A percentile compares a stretch with the other conserved stretches of the same genome.
These are phyloP conservation scores for Karstenula rhodostoma DNA, from an alignment of 2,329 filamentous ascomycete genomes.

Conservation along the genomic window DNA sequence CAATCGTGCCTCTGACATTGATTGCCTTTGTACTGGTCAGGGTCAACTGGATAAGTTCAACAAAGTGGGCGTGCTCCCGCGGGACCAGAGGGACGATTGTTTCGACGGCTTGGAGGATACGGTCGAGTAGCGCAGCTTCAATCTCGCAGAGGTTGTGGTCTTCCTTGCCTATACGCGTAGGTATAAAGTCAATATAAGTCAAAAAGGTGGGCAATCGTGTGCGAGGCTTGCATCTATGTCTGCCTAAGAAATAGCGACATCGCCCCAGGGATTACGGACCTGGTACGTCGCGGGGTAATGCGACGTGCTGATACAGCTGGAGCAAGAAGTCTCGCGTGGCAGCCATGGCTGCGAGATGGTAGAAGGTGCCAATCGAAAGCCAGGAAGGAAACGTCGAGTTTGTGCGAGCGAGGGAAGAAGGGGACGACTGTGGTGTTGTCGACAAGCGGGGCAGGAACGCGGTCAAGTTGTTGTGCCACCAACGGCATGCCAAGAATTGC, in stretches of 20 bases:
- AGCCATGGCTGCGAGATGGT: conserved; percentile 26
- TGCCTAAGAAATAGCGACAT: no score
- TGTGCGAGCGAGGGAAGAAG: background rate
- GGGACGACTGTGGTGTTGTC: no score
- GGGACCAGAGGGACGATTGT: conserved; percentile 23
- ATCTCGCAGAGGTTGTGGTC: conserved; percentile 39
- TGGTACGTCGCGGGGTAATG: conserved; percentile 51
- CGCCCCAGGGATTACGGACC: no score
- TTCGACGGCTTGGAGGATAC: conserved; percentile 37
- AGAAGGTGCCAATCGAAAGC: background rate
- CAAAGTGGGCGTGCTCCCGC: conserved; percentile 14
- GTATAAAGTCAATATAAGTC: no score
- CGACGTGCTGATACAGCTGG: conserved; percentile 48
- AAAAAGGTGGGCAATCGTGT: no score
- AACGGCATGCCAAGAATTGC: background rate
- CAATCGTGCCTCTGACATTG: conserved; percentile 34
- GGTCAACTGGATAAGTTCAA: conserved; percentile 27
- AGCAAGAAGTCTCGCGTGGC: conserved; percentile 26
- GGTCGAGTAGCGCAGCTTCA: conserved; percentile 38
- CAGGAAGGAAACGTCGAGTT: background rate
- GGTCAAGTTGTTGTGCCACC: background rate
- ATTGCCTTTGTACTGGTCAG: conserved; percentile 28
- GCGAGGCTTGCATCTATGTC: no score
- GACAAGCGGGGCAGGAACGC: background rate
- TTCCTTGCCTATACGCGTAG: conserved; percentile 23